Percentiles rank a stretch among this genome's conserved stretches.
phyloP scores from a whole-genome alignment of 2,329 filamentous ascomycete genomes.

The Chrysoporthe deuterocubensis region DNA sequence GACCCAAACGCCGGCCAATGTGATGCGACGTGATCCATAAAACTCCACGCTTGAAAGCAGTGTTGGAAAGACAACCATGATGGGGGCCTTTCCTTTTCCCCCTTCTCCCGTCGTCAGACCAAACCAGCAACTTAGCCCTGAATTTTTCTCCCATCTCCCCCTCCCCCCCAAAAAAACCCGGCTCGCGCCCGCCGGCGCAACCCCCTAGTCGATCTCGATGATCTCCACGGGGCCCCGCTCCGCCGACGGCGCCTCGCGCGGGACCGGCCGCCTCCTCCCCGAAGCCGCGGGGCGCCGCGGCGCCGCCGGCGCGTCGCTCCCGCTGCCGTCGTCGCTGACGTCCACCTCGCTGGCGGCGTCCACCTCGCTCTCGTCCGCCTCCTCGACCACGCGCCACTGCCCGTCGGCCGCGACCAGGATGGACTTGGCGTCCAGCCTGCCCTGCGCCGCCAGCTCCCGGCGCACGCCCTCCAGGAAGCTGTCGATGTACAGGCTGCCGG shows the following conservation, averaged over 20 bases:
- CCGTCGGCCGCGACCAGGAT: constrained; percentile 69
- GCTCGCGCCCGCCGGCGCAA: not conserved
- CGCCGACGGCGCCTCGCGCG: constrained; percentile 6
- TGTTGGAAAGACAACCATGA: not conserved
- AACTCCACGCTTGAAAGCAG: constrained; percentile 24
- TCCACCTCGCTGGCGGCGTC: constrained; percentile 28
- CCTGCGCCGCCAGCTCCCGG: constrained; percentile 52
- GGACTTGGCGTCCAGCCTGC: constrained; percentile 56
- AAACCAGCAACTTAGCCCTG: not conserved
- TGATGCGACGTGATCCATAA: constrained; percentile 6
- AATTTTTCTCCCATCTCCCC: too few species aligned
- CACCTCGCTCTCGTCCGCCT: constrained; percentile 36
- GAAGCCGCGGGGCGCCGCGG: constrained; percentile 14
- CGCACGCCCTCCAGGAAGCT: constrained; percentile 71
- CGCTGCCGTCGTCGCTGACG: constrained; percentile 40
- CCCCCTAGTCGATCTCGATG: constrained; percentile 26
- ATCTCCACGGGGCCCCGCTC: constrained; percentile 21
- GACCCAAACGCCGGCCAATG: not conserved
- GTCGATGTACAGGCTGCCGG: constrained; percentile 71
- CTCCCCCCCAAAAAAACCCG: not conserved
- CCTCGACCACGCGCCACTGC: constrained; percentile 58
- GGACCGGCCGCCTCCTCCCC: constrained; percentile 18
- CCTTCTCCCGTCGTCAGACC: not conserved
- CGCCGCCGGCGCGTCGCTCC: constrained; percentile 32
- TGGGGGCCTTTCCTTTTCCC: not conserved